Conservation (phyloP, 768 basidiomycete species). For the Boletus edulis region DNA sequence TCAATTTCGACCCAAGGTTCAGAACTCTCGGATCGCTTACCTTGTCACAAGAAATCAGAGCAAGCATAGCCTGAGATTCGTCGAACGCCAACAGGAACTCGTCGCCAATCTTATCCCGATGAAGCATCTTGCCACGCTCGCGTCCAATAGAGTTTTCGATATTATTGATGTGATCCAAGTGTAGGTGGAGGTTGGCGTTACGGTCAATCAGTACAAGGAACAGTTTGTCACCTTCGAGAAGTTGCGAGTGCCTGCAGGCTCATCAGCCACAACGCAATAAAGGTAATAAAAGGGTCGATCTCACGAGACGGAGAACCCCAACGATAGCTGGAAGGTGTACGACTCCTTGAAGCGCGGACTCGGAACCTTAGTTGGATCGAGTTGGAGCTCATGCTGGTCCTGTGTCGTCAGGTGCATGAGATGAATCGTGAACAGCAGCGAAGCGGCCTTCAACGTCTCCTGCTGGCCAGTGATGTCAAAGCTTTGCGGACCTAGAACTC, state of each 20-base stretch:
- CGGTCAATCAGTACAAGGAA: conserved; percentile 40
- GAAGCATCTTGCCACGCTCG: conserved; percentile 33
- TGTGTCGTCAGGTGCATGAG: conserved; percentile 29
- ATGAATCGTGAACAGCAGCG: conserved; percentile 24
- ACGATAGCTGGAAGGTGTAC: conserved; percentile 22
- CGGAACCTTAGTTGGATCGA: conserved; percentile 19
- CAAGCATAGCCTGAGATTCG: conserved; percentile 48
- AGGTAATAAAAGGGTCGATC: background rate
- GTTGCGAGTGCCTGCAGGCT: conserved; percentile 34
- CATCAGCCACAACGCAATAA: background rate
- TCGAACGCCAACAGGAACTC: conserved; percentile 49
- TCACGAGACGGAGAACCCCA: conserved; percentile 26
- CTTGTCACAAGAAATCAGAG: conserved; percentile 42
- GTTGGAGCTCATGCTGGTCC: conserved; percentile 30
- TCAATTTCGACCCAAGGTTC: background rate
- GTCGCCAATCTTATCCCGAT: conserved; percentile 46
- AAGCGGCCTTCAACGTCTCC: conserved; percentile 19
- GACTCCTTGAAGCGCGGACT: conserved; percentile 26
- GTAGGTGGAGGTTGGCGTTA: conserved; percentile 33
- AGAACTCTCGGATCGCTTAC: conserved; percentile 22
- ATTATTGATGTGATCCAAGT: conserved; percentile 33
- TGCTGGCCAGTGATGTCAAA: conserved; percentile 18
- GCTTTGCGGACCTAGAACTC: conserved; percentile 7
- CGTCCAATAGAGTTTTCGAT: conserved; percentile 36
- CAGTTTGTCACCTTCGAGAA: conserved; percentile 39